Evolutionary conservation across 1,284 basidiomycete species (phyloP).

Genomic region (Pseudozyma hubeiensis): DNA sequence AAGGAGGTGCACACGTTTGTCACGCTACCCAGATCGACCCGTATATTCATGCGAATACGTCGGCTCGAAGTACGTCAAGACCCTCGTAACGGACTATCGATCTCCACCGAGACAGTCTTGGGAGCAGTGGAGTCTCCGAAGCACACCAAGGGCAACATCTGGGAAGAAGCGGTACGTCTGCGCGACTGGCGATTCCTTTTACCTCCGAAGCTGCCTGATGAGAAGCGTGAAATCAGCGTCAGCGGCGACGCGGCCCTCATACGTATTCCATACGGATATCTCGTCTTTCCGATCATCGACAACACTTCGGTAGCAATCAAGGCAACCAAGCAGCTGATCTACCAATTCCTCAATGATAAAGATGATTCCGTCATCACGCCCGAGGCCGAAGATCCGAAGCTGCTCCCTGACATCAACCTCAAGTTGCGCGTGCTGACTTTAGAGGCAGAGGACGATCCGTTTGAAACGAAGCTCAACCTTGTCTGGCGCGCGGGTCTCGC

Average conservation of each 20-base stretch:
- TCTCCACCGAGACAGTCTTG: conserved; percentile 69
- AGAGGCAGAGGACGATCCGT: conserved; percentile 88
- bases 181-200: conserved; percentile 74
- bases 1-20: conserved; percentile 64
- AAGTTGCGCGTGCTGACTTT: conserved; percentile 75
- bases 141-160: conserved; percentile 69
- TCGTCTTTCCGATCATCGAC: conserved; percentile 73
- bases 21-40: conserved; percentile 64
- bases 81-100: conserved; percentile 41
- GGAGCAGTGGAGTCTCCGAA: conserved; percentile 70
- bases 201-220: conserved; percentile 13
- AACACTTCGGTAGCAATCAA: conserved; percentile 70
- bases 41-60: conserved; percentile 56
- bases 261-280: conserved; percentile 82
- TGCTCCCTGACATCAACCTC: conserved; percentile 74
- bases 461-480: conserved; percentile 83
- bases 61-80: conserved; percentile 62
- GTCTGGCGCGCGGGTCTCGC: conserved; percentile 82
- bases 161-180: conserved; percentile 83
- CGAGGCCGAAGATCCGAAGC: conserved; percentile 62
- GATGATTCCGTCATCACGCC: conserved; percentile 62
- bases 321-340: conserved; percentile 70
- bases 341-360: conserved; percentile 69
- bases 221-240: conserved; percentile 68
- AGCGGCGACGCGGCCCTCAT: conserved; percentile 78